Evolutionary conservation across 148 eudicot species (phyloP).

Genomic region (Polygonum maritimum): DNA sequence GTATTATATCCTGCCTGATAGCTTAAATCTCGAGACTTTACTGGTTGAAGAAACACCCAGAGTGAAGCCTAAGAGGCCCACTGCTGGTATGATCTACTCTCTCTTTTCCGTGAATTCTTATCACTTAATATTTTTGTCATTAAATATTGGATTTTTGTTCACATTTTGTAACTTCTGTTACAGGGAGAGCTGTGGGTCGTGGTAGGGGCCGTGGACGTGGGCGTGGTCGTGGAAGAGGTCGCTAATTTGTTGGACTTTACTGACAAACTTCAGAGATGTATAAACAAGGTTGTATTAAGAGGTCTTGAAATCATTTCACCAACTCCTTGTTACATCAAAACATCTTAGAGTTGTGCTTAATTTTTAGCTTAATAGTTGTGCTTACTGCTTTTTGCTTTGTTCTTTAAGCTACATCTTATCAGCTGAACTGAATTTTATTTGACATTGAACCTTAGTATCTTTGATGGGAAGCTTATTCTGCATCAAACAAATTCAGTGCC

Average conservation of each 20-base stretch:
- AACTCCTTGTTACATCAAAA: not conserved
- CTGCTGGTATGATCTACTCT: conserved; percentile 17
- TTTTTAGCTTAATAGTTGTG: conserved; percentile 5
- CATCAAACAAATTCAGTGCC: conserved; percentile 8
- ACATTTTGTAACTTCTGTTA: not conserved
- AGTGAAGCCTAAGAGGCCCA: conserved; percentile 62
- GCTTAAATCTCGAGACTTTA: conserved; percentile 63
- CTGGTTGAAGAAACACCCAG: conserved; percentile 71
- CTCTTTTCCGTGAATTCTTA: not conserved
- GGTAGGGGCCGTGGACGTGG: conserved; percentile 51
- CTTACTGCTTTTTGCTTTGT: not conserved
- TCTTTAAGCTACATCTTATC: not conserved
- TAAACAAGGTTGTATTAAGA: conserved; percentile 6
- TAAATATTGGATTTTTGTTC: not conserved
- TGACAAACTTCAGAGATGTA: conserved; percentile 4
- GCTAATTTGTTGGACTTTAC: not conserved
- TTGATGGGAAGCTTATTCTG: not conserved
- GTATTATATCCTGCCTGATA: conserved; percentile 71
- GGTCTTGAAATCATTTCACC: conserved; percentile 2
- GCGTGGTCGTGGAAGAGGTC: conserved; percentile 57
- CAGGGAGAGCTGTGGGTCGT: conserved; percentile 51
- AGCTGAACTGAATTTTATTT: not conserved
- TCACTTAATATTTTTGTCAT: not conserved
- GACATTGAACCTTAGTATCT: conserved; percentile 1
- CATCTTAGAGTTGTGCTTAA: not conserved